Evolutionary conservation across 345 rosid species (phyloP).

Genomic region (Salix udensis): DNA sequence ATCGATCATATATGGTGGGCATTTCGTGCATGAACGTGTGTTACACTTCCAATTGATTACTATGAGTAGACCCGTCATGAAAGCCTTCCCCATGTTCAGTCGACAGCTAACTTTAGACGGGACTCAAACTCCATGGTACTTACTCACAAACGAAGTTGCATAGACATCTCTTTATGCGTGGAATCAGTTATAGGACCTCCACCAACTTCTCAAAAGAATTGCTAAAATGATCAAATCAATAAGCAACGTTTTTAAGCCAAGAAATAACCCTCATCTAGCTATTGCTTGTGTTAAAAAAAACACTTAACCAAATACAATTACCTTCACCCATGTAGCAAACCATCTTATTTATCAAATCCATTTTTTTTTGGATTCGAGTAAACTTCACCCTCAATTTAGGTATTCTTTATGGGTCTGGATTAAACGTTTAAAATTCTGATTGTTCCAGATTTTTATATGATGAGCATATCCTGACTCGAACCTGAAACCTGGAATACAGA

Average conservation of each 20-base stretch:
- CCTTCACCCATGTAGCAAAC: no score
- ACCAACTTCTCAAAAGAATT: neutral
- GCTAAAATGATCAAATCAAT: neutral
- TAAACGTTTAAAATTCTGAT: no score
- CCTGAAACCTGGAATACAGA: fast-evolving
- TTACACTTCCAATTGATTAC: neutral
- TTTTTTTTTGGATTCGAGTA: no score
- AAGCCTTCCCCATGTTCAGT: neutral
- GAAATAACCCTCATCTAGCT: neutral
- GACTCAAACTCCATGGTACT: neutral
- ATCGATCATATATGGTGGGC: neutral
- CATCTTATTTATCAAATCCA: no score
- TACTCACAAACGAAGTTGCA: neutral
- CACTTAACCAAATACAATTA: no score
- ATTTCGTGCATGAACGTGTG: neutral
- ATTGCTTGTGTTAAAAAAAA: no score
- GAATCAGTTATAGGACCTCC: no score
- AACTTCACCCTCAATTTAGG: no score
- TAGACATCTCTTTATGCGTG: no score
- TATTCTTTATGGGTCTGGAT: no score
- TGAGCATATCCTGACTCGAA: no score
- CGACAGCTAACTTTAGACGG: neutral
- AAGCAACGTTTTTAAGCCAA: neutral
- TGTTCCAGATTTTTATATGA: fast-evolving
- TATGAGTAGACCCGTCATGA: neutral